Conservation (phyloP, 331 rosid species). For the Malus hybrid region DNA sequence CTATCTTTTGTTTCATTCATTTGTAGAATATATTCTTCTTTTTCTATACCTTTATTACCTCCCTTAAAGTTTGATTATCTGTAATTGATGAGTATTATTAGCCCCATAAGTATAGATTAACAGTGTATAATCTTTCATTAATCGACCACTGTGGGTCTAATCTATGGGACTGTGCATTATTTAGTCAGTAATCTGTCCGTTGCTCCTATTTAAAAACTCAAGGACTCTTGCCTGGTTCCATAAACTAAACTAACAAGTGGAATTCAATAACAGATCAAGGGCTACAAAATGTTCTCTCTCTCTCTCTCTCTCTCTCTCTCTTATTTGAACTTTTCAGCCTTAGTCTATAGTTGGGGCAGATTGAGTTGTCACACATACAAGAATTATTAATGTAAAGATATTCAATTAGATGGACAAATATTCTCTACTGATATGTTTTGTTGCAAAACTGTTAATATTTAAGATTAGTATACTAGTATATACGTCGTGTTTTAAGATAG, state of each 20-base stretch:
- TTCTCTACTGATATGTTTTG: neutral
- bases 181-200: neutral
- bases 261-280: neutral
- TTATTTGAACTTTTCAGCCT: neutral
- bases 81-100: slow-evolving; percentile 21
- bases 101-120: neutral
- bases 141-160: neutral
- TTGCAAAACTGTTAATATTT: neutral
- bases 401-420: neutral
- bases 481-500: neutral
- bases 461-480: too few relatives aligned
- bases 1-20: slow-evolving; percentile 47
- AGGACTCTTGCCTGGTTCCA: neutral
- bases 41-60: neutral
- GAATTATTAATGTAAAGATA: neutral
- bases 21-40: slow-evolving; percentile 31
- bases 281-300: neutral
- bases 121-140: neutral
- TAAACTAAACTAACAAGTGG: neutral
- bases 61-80: slow-evolving; percentile 17
- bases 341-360: neutral
- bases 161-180: neutral
- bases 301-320: too few relatives aligned
- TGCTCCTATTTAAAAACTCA: neutral
- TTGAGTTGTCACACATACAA: slow-evolving; percentile 1